Base-by-base conservation (phyloP, 1,284 basidiomycete species). In the Heterobasidion parviporum region DNA sequence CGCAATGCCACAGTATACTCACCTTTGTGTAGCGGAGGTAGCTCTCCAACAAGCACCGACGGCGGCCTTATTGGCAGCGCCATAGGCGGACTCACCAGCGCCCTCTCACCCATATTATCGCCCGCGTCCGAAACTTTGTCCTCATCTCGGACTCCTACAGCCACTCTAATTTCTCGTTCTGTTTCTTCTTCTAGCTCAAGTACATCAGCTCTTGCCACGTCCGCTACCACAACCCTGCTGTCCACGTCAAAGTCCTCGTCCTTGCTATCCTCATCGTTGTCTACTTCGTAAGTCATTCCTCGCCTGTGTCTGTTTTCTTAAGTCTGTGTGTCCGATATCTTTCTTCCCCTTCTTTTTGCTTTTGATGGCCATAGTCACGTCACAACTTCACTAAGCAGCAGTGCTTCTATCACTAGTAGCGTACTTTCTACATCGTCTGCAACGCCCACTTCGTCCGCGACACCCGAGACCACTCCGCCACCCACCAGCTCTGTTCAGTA, bases 401-500 rank as follows among this genome's bases (percentile, higher is more conserved):
- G 33, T 20, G 45, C 58, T 20, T 26, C 60, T 2, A 51, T 50
- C 10, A 57, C 34, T 44, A 54, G 60, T 41, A 38, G 32, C 12
- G 57, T 53, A 16, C 53, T 57, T 26, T 43, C 51, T 35, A 16
- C 59, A 33, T 45, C 57, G 6, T 54, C 62, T 14, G 53, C 59
- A n/a, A n/a, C 61, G 26, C 48, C 59, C 34, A 48, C 60, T 32
- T 38, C 60, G 7, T 47, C 60, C 6, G 38, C 54, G n/a, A n/a
- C 47, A 14, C 12, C 47, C 14, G 47, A 14, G 12, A 44, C 50
- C 18, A 44, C 36, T 38, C 32, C 55, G 3, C 43, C 20, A n/a
- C 14, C 45, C 8, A 6, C 53, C 20, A 46, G 16, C 33, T 9
- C 34, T 15, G 5, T 14, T 15, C 14, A 34, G 15, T 12, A 35